Evolutionary conservation across 495 filamentous ascomycete species (phyloP).

Genomic region (Trichodelitschia bisporula): DNA sequence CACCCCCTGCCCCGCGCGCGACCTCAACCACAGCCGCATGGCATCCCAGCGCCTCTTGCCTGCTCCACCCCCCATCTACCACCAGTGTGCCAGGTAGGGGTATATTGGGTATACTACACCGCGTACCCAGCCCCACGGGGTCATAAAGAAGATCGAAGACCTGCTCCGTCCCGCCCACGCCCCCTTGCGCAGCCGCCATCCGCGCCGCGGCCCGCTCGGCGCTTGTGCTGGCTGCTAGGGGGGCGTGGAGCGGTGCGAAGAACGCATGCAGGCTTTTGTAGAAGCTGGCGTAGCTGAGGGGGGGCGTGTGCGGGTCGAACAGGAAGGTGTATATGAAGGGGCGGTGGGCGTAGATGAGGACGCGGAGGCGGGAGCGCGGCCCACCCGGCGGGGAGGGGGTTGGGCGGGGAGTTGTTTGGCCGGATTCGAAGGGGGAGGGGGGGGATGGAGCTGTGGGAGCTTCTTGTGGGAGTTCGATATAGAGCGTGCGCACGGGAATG

Average conservation of each 20-base stretch:
- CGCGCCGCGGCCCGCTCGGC: constrained; percentile 24
- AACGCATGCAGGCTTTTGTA: constrained; percentile 69
- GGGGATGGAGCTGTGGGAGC: neutral
- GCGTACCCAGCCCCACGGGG: constrained; percentile 44
- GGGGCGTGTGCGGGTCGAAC: constrained; percentile 44
- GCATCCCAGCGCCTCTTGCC: neutral
- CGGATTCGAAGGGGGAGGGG: neutral
- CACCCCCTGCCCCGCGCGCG: constrained; percentile 27
- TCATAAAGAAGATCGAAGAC: constrained; percentile 82
- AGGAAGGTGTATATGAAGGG: constrained; percentile 87
- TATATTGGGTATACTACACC: constrained; percentile 77
- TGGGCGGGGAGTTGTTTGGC: constrained; percentile 2
- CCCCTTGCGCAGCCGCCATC: constrained; percentile 16
- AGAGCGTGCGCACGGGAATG: constrained; percentile 25
- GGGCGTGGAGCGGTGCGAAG: constrained; percentile 49
- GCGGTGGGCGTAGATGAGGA: constrained; percentile 50
- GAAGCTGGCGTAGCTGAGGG: constrained; percentile 39
- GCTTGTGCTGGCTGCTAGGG: constrained; percentile 41
- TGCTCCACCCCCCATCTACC: neutral
- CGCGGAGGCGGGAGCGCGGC: constrained; percentile 39
- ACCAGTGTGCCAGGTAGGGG: constrained; percentile 27
- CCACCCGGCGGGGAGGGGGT: neutral
- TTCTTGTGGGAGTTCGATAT: constrained; percentile 15
- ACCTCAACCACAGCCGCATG: constrained; percentile 21
- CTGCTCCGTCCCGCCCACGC: constrained; percentile 17